Base-by-base conservation (phyloP, 2,329 filamentous ascomycete species). In the Arthrobotrys sphaeroides region DNA sequence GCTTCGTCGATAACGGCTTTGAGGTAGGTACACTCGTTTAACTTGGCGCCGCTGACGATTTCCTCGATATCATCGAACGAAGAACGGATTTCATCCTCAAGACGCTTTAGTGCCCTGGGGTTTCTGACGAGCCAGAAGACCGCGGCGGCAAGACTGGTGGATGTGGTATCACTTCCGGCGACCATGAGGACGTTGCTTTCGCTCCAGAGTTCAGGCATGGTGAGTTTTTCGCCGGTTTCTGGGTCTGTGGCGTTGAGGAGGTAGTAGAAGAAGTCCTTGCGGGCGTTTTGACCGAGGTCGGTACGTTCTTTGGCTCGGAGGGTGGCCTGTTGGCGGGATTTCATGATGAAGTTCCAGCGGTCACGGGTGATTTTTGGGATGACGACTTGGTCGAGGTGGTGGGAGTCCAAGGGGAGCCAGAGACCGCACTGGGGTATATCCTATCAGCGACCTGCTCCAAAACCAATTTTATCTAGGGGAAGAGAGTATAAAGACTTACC, bases 321-420 rank as follows among this genome's bases (percentile, higher is more conserved):
- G 9, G 70, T 74, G n/a, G 70, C 70, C 45, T 68, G 62, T 18
- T 74, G 70, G 26, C 89, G 88, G 81, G 88, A 90, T 83, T 91
- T 91, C 60, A 86, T 85, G 86, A 92, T 90, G 81, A 92, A 92
- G 73, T 87, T 86, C 80, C 87, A 89, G 2, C 90, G 87, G 45
- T 89, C 89, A 22, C 86, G 86, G 9, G 90, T 89, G 75, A 92
- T 87, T 68, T 86, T 87, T 70, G 85, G 88, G 82, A 92, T 91
- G 61, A 92, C 84, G 72, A 91, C 81, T 80, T 88, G 88, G 81
- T 91, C 90, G 31, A 92, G 84, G 75, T 87, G 86, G 79, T 90
- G 87, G 77, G 86, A 87, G 81, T 90, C 86, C 57, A 92, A 84
- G 10, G 90, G 84, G 77, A 90, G 90, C 87, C 91, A 91, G 6